A percentile compares a stretch with the other conserved stretches of the same genome.
Conservation (phyloP, 2,329 filamentous ascomycete species). For the Nemania sp. region DNA sequence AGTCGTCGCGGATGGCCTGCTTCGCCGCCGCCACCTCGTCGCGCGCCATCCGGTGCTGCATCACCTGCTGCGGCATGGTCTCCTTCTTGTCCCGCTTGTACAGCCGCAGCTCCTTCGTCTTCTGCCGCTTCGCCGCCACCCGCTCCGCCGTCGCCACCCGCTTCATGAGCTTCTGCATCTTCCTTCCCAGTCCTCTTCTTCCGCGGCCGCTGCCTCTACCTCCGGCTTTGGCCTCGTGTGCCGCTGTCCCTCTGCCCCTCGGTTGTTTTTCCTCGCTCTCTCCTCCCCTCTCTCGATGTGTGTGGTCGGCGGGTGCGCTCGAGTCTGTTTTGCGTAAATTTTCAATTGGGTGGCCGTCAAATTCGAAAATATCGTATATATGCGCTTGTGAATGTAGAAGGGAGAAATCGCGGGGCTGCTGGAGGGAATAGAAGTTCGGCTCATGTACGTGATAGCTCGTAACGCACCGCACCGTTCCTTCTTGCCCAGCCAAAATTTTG, state of each 20-base stretch:
- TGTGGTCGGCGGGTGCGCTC: too few relatives aligned
- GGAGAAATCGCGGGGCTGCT: not conserved
- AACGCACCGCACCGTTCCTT: not conserved
- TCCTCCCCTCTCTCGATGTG: not conserved
- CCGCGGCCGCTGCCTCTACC: too few relatives aligned
- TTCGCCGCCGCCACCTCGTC: constrained; percentile 51
- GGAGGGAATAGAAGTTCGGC: constrained; percentile 5
- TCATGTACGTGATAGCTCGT: not conserved
- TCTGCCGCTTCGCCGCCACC: constrained; percentile 39
- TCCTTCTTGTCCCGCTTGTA: constrained; percentile 33
- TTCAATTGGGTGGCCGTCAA: too few relatives aligned
- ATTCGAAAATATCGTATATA: too few relatives aligned
- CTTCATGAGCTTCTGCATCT: constrained; percentile 42
- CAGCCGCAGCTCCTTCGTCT: constrained; percentile 32
- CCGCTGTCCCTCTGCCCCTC: too few relatives aligned
- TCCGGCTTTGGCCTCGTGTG: too few relatives aligned
- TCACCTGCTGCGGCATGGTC: constrained; percentile 21
- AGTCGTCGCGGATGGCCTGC: constrained; percentile 70
- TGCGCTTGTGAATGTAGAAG: not conserved
- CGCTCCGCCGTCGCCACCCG: constrained; percentile 45
- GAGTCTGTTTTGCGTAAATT: too few relatives aligned
- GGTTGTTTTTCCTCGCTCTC: not conserved
- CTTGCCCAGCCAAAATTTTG: constrained; percentile 24
- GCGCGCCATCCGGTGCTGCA: constrained; percentile 38
- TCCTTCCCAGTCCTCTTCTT: too few relatives aligned